Evolutionary conservation across 2,329 filamentous ascomycete species (phyloP).

Genomic region (Trichoderma brevicompactum): DNA sequence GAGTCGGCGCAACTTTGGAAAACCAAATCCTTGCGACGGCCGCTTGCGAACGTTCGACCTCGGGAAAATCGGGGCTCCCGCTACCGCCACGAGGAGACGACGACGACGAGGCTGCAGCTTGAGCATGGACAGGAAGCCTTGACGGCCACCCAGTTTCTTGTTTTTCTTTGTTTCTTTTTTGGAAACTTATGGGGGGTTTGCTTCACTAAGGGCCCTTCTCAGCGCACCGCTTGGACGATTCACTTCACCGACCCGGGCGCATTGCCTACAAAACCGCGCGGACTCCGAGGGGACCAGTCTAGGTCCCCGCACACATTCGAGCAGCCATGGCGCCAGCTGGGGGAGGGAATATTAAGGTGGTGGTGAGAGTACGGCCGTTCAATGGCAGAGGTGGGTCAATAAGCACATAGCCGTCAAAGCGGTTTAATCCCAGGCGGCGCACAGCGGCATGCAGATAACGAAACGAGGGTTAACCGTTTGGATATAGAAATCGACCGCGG

Average conservation of each 20-base stretch:
- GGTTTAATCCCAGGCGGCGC: neutral
- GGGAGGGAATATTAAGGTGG: conserved; percentile 99
- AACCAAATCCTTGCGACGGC: conserved; percentile 6
- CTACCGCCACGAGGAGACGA: neutral
- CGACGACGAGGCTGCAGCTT: neutral
- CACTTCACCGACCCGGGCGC: conserved; percentile 35
- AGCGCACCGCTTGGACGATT: conserved; percentile 8
- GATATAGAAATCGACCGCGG: conserved; percentile 79
- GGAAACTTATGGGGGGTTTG: conserved; percentile 5
- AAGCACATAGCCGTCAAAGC: conserved; percentile 9
- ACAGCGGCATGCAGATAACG: neutral
- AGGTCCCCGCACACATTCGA: conserved; percentile 43
- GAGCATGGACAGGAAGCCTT: conserved; percentile 31
- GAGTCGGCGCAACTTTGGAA: conserved; percentile 9
- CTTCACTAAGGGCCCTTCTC: neutral
- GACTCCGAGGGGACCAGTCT: conserved; percentile 41
- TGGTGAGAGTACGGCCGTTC: conserved; percentile 94
- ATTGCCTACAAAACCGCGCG: conserved; percentile 35
- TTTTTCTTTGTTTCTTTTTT: neutral
- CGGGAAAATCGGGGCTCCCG: conserved; percentile 16
- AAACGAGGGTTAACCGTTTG: conserved; percentile 32
- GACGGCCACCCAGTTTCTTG: conserved; percentile 22
- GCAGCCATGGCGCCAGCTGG: conserved; percentile 57
- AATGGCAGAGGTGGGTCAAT: conserved; percentile 79
- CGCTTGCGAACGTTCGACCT: conserved; percentile 21